These are phyloP conservation scores for Fusarium nurragi DNA, from an alignment of 2,329 filamentous ascomycete species.

Conservation along the genomic window DNA sequence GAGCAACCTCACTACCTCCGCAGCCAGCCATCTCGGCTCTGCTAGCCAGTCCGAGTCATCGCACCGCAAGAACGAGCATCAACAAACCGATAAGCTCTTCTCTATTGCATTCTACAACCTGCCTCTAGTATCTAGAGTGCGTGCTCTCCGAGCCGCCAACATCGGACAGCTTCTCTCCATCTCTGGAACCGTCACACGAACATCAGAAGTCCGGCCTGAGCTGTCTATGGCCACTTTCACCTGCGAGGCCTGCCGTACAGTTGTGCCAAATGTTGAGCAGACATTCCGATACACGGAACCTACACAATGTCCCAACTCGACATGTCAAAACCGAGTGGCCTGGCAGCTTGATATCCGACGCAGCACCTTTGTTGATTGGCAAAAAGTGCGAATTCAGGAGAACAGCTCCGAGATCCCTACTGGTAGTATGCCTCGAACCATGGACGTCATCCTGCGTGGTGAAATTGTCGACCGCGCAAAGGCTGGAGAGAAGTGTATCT, in stretches of 20 bases:
- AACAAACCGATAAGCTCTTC: constrained; percentile 97
- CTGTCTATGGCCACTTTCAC: constrained; percentile 91
- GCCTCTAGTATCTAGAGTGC: constrained; percentile 84
- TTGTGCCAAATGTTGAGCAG: constrained; percentile 92
- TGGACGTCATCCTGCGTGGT: constrained; percentile 95
- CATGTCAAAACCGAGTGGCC: constrained; percentile 87
- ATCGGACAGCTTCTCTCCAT: constrained; percentile 95
- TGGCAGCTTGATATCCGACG: constrained; percentile 98
- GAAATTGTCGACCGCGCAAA: constrained; percentile 98
- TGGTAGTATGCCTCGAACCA: constrained; percentile 96
- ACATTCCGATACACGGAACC: constrained; percentile 98
- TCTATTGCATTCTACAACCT: constrained; percentile 93
- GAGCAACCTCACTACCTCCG: constrained; percentile 75
- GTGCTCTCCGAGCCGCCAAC: constrained; percentile 85
- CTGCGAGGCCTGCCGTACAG: constrained; percentile 86
- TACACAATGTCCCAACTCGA: constrained; percentile 89
- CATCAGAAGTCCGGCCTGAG: constrained; percentile 95
- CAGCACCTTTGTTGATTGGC: constrained; percentile 99
- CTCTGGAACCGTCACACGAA: constrained; percentile 95
- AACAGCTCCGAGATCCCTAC: constrained; percentile 98
- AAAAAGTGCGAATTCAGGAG: constrained; percentile 97
- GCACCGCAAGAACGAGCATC: constrained; percentile 85
- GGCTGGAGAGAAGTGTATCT: constrained; percentile 97
- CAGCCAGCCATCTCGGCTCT: constrained; percentile 68
- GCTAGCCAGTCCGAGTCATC: constrained; percentile 72